Conservation (phyloP, 805 yeast genomes). For the Tetrapisispora pingtungensis region DNA sequence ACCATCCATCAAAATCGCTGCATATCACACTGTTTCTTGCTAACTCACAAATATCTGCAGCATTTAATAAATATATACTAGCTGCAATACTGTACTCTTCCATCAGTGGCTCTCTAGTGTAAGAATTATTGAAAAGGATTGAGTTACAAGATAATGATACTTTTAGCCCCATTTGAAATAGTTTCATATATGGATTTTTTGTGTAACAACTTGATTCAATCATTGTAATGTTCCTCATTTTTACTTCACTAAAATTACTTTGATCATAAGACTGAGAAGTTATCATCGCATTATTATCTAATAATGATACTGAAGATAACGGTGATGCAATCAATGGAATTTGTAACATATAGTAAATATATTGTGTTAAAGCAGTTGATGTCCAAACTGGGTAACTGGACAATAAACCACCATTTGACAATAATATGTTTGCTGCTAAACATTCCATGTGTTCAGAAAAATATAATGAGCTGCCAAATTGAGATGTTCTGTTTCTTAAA, state of each 20-base stretch:
- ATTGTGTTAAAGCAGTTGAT: constrained; percentile 13
- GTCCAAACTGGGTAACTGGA: constrained; percentile 25
- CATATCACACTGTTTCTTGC: constrained; percentile 23
- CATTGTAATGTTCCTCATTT: constrained; percentile 17
- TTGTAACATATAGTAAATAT: constrained; percentile 23
- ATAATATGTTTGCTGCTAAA: constrained; percentile 20
- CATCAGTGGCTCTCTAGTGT: constrained; percentile 26
- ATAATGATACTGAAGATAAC: constrained; percentile 21
- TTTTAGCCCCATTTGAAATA: constrained; percentile 23
- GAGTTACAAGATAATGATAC: constrained; percentile 23
- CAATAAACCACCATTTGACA: constrained; percentile 25
- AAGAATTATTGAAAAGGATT: constrained; percentile 24
- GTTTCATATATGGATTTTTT: constrained; percentile 24
- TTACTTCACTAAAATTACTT: background rate
- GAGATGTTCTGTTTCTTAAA: constrained; percentile 20
- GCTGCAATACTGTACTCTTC: constrained; percentile 31
- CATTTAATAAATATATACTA: constrained; percentile 24
- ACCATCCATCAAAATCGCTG: constrained; percentile 26
- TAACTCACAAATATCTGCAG: constrained; percentile 27
- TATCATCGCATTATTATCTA: constrained; percentile 1
- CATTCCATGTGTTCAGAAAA: constrained; percentile 24
- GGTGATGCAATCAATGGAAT: constrained; percentile 25
- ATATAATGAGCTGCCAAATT: constrained; percentile 14
- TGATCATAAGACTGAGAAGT: background rate
- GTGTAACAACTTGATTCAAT: constrained; percentile 14